Percentiles rank a stretch among this genome's conserved stretches.
These are phyloP conservation scores for Scenedesmus sp. DNA, from an alignment of 163 green algal species.

Conservation along the genomic window DNA sequence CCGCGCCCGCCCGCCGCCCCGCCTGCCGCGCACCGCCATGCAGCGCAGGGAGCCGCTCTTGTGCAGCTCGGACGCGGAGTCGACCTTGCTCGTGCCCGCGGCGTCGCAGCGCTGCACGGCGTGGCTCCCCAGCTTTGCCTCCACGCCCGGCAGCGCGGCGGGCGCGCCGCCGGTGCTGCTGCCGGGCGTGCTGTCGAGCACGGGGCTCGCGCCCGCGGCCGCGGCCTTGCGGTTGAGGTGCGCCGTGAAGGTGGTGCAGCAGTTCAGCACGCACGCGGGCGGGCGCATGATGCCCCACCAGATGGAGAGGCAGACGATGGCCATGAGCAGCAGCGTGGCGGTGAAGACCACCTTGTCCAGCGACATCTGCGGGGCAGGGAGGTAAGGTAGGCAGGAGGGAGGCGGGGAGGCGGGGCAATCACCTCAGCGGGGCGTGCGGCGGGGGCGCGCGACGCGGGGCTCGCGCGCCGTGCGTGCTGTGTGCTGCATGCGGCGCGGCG, in stretches of 20 bases:
- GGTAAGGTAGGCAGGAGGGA: too few relatives aligned
- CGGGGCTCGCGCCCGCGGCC: too few relatives aligned
- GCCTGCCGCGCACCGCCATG: slow-evolving; percentile 16
- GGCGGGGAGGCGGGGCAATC: too few relatives aligned
- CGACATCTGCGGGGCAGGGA: slow-evolving; percentile 12
- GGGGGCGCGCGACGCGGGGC: too few relatives aligned
- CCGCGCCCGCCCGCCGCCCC: background rate
- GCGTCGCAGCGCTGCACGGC: background rate
- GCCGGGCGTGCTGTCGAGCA: too few relatives aligned
- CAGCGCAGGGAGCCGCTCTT: slow-evolving; percentile 6
- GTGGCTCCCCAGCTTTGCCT: slow-evolving; percentile 2
- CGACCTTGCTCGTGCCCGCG: background rate
- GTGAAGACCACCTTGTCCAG: slow-evolving; percentile 16
- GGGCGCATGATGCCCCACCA: slow-evolving; percentile 31
- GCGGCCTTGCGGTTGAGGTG: too few relatives aligned
- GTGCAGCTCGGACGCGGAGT: slow-evolving; percentile 19
- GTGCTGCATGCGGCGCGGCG: too few relatives aligned
- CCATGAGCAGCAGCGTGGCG: slow-evolving; percentile 30
- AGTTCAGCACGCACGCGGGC: background rate
- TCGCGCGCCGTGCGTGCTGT: too few relatives aligned
- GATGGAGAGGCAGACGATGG: slow-evolving; percentile 9
- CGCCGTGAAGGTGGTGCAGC: background rate
- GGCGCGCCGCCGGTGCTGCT: too few relatives aligned
- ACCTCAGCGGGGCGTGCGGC: too few relatives aligned
- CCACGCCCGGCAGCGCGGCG: background rate